Evolutionary conservation across 2,329 filamentous ascomycete species (phyloP), one percentile per base, ranked within the genome.

Genomic region (Ophiostoma novo-ulmi): DNA sequence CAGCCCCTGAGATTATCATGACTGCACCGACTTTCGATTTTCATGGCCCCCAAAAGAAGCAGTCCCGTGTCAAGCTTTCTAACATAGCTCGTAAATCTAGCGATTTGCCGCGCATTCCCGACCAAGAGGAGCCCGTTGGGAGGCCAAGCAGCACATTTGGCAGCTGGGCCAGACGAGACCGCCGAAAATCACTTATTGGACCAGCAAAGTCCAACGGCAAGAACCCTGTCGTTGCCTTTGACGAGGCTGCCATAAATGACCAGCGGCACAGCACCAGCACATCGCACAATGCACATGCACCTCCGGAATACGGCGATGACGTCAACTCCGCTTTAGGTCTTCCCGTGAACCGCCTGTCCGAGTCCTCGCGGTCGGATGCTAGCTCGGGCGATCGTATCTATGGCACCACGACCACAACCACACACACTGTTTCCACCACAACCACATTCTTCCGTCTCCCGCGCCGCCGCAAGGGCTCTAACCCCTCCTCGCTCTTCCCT

Each of bases 301-400:
- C 82, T n/a, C 79, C 82, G 38, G 77, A 86, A 38, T 89, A 89
- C 71, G 84, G 85, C 65, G 87, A 89, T 73, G 88, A 90, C 73
- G 82, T 83, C 36, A 69, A 41, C 26, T 70, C 88, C 17, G 83
- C 87, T 2, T 81, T 92, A 72, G 87, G 88, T 8, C 83, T 91
- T 26, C 87, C 89, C 13, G 81, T 87, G 39, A 85, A 86, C 73
- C 84, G 92, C 58, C 81, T 91, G 38, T 95, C 92, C 5, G 94
- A 97, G 76, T 97, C 94, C 1, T 97, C 93, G 1, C 87, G 91
- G 74, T 97, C 94, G 38, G 94, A 97, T 78, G 91, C 87, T 64
- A 97, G 92, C 80, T 91, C 89, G 20, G 88, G 85, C 61, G 90
- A 94, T 76, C 82, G 83, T 58, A 81, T 87, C 68, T 87, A 86